A percentile compares a stretch with the other conserved stretches of the same genome.
These are phyloP conservation scores for Tulasnella sp. DNA, from an alignment of 768 basidiomycete species.

Conservation along the genomic window DNA sequence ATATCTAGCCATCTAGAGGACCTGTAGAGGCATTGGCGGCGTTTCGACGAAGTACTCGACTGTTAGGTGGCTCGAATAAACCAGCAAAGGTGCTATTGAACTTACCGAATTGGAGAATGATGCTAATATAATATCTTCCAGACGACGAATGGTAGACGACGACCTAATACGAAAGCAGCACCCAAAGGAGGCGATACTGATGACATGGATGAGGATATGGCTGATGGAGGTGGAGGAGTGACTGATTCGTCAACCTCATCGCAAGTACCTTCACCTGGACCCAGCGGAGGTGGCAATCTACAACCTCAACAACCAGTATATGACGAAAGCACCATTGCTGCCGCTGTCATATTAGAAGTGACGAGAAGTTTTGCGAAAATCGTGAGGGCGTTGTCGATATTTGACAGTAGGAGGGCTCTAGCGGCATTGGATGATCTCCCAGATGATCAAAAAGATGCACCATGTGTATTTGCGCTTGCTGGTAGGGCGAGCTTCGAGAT, in stretches of 20 bases:
- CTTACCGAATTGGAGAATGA: constrained; percentile 19
- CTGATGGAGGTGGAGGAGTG: constrained; percentile 35
- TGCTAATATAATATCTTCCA: constrained; percentile 51
- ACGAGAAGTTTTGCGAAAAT: constrained; percentile 73
- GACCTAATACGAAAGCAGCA: too few species aligned
- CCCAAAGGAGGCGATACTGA: constrained; percentile 8
- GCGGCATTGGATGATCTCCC: constrained; percentile 68
- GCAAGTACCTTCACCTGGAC: constrained; percentile 44
- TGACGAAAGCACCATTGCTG: constrained; percentile 35
- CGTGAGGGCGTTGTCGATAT: constrained; percentile 56
- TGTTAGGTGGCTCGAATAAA: constrained; percentile 35
- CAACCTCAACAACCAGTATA: too few species aligned
- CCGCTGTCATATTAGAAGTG: constrained; percentile 71
- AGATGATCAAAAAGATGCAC: constrained; percentile 52
- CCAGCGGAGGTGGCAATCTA: too few species aligned
- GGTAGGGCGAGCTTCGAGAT: constrained; percentile 84
- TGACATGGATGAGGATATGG: constrained; percentile 53
- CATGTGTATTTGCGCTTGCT: constrained; percentile 68
- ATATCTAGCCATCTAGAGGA: constrained; percentile 53
- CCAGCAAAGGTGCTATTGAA: constrained; percentile 40
- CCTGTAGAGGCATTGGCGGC: constrained; percentile 41
- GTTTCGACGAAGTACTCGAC: constrained; percentile 58
- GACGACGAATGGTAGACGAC: too few species aligned
- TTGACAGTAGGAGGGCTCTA: constrained; percentile 62
- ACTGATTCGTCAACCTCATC: constrained; percentile 52